These are phyloP conservation scores for Xylaria palmicola DNA, from an alignment of 495 filamentous ascomycete genomes.

Conservation along the genomic window DNA sequence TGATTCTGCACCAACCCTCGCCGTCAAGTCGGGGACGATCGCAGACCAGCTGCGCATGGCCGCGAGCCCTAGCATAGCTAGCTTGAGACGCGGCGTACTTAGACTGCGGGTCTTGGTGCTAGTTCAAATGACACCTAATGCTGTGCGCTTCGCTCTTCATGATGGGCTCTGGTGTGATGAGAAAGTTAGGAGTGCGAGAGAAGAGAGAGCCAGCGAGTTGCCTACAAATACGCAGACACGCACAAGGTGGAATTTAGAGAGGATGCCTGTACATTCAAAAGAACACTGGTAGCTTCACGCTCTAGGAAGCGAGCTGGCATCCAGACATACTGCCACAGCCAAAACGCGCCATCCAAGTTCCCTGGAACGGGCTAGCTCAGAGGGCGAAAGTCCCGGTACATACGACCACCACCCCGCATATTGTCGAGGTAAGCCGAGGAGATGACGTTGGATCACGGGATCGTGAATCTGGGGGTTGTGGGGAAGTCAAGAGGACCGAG, in stretches of 20 bases:
- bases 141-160: neutral
- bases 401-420: too few species aligned
- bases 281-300: too few species aligned
- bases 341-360: neutral
- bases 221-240: too few species aligned
- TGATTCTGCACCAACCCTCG: neutral
- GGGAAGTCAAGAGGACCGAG: neutral
- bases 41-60: neutral
- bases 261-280: too few species aligned
- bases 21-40: neutral
- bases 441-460: slow-evolving; percentile 2
- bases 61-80: neutral
- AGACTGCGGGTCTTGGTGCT: neutral
- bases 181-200: too few species aligned
- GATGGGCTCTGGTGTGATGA: too few species aligned
- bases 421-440: too few species aligned
- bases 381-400: too few species aligned
- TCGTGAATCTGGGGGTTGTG: neutral
- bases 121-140: neutral
- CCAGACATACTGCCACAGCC: neutral
- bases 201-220: too few species aligned
- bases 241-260: too few species aligned
- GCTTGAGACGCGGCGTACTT: neutral
- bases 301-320: too few species aligned
- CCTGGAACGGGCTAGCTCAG: neutral